Percentiles rank a stretch among this genome's conserved stretches.
These are phyloP conservation scores for Sindora glabra DNA, from an alignment of 306 rosid species.

Conservation along the genomic window DNA sequence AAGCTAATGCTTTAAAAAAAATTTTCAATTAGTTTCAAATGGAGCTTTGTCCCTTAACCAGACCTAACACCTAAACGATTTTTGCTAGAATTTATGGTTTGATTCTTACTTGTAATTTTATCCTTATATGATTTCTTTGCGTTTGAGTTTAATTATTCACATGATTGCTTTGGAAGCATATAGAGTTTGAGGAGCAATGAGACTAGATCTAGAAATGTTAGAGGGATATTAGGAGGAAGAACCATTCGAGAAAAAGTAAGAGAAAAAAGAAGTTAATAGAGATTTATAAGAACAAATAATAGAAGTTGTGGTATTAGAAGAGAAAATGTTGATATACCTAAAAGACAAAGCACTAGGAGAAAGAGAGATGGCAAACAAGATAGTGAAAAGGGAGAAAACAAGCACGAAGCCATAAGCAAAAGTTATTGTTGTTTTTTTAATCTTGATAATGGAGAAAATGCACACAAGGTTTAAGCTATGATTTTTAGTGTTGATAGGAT, in stretches of 20 bases:
- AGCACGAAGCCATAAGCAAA: slow-evolving; percentile 59
- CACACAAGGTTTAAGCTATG: slow-evolving; percentile 44
- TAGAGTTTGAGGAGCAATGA: slow-evolving; percentile 26
- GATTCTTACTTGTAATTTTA: slow-evolving; percentile 11
- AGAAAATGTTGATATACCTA: slow-evolving; percentile 47
- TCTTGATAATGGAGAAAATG: slow-evolving; percentile 50
- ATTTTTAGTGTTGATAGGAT: slow-evolving; percentile 33
- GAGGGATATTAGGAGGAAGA: slow-evolving; percentile 11
- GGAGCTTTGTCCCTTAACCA: too few relatives aligned
- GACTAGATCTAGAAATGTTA: slow-evolving; percentile 47
- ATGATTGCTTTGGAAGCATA: not conserved
- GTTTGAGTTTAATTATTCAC: slow-evolving; percentile 21
- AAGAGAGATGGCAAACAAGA: slow-evolving; percentile 61
- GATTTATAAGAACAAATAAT: slow-evolving; percentile 25
- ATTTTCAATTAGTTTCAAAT: too few relatives aligned
- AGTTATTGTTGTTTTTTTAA: slow-evolving; percentile 49
- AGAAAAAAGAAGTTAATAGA: slow-evolving; percentile 36
- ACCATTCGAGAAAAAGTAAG: slow-evolving; percentile 45
- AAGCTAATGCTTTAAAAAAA: too few relatives aligned
- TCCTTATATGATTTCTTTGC: not conserved
- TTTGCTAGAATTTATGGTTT: slow-evolving; percentile 1
- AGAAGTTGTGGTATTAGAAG: not conserved
- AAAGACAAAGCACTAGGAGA: slow-evolving; percentile 51
- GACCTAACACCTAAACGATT: not conserved
- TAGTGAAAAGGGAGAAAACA: slow-evolving; percentile 56